Evolutionary conservation across 148 eudicot species (phyloP).

Genomic region (Amaranthus palmeri): DNA sequence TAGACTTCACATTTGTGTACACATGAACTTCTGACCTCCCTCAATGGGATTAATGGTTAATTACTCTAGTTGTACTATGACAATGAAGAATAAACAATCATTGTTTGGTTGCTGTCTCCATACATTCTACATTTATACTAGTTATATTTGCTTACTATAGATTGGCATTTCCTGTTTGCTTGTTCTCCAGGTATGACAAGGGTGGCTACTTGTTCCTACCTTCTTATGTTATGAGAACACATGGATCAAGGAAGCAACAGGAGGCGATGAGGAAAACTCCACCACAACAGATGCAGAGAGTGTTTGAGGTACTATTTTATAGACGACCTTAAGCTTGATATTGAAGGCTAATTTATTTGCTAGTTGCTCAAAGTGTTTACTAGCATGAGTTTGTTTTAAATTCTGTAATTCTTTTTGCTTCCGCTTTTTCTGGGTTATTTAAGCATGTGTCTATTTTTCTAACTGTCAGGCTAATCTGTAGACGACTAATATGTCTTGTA

Average conservation of each 20-base stretch:
- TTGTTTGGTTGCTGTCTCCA: neutral
- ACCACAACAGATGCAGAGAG: conserved; percentile 62
- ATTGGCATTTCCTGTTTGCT: conserved; percentile 16
- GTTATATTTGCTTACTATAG: neutral
- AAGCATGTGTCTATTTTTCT: neutral
- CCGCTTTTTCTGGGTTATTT: neutral
- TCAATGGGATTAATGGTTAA: neutral
- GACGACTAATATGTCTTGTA: neutral
- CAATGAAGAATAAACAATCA: neutral
- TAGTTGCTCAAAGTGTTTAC: neutral
- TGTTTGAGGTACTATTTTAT: conserved; percentile 48
- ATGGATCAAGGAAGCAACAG: conserved; percentile 70
- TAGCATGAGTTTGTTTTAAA: conserved; percentile 6
- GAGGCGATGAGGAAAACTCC: conserved; percentile 55
- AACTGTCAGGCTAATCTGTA: neutral
- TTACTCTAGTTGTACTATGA: neutral
- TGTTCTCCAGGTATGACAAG: conserved; percentile 61
- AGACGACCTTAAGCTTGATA: conserved; percentile 2
- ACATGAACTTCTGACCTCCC: neutral
- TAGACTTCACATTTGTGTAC: neutral
- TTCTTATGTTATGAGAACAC: conserved; percentile 85
- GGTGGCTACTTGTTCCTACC: conserved; percentile 85
- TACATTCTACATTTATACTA: neutral
- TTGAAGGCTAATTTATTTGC: neutral
- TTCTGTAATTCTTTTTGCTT: neutral